Percentiles rank a stretch among this genome's conserved stretches.
These are phyloP conservation scores for Rhizopogon vesiculosus DNA, from an alignment of 768 basidiomycete species.

Conservation along the genomic window DNA sequence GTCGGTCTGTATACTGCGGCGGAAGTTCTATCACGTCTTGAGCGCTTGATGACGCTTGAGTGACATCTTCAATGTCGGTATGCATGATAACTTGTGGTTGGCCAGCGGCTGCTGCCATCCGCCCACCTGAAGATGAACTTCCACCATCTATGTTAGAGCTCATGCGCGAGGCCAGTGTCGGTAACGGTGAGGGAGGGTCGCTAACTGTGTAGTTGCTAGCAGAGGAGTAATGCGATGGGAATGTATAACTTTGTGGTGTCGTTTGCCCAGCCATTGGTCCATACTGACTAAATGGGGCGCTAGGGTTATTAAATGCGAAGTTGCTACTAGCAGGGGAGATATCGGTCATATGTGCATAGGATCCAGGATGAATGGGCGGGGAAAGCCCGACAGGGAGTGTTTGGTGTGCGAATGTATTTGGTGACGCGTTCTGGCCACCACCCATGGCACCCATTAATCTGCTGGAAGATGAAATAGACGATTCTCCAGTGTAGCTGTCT, in stretches of 20 bases:
- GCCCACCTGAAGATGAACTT: conserved; percentile 32
- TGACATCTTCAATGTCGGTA: too few species aligned
- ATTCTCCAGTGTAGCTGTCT: conserved; percentile 11
- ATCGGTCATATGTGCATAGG: background rate
- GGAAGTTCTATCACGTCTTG: too few species aligned
- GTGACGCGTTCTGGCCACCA: conserved; percentile 12
- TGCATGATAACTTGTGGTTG: too few species aligned
- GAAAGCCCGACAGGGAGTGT: conserved; percentile 32
- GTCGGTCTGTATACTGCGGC: too few species aligned
- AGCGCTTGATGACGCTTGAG: too few species aligned
- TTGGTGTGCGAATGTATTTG: conserved; percentile 27
- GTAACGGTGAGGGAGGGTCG: background rate
- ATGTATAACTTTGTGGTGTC: too few species aligned
- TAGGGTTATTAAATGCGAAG: background rate
- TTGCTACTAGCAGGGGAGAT: background rate
- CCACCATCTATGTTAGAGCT: conserved; percentile 14
- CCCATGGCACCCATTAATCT: conserved; percentile 29
- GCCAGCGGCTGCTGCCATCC: conserved; percentile 39
- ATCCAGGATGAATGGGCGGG: conserved; percentile 6
- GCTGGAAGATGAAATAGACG: conserved; percentile 19
- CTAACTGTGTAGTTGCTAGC: background rate
- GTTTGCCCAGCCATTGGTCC: background rate
- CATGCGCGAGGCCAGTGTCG: conserved; percentile 8
- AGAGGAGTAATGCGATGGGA: background rate
- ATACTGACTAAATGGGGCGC: background rate